phyloP scores from a whole-genome alignment of 192 early-diverging fungal genomes.

The Haplosporangium gracile region DNA sequence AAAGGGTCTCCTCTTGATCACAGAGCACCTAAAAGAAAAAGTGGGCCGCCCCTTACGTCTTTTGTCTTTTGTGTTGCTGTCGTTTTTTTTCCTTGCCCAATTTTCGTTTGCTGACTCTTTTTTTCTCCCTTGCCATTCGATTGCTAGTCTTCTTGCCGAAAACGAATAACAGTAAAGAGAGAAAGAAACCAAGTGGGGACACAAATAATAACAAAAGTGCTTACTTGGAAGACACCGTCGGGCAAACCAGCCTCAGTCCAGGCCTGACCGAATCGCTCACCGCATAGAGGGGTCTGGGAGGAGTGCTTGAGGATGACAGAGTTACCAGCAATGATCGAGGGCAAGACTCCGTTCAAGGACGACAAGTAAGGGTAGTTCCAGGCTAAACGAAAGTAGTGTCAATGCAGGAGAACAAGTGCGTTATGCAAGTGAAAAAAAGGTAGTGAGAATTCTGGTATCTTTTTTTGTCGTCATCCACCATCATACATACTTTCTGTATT shows the following conservation, averaged over 20 bases:
- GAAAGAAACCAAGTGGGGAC: background rate
- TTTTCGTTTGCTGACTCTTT: background rate
- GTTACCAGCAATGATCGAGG: slow-evolving; percentile 85
- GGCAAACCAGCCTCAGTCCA: slow-evolving; percentile 80
- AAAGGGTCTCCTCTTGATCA: background rate
- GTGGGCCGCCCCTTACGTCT: background rate
- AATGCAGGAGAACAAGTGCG: background rate
- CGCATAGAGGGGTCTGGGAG: slow-evolving; percentile 84
- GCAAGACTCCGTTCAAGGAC: slow-evolving; percentile 82
- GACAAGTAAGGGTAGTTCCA: slow-evolving; percentile 92
- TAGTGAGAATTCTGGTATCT: background rate
- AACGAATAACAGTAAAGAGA: background rate
- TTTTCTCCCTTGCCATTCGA: slow-evolving; percentile 6
- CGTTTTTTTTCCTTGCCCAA: background rate
- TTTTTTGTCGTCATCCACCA: slow-evolving; percentile 7
- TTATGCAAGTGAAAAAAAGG: background rate
- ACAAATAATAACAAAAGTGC: background rate
- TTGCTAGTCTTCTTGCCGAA: slow-evolving; percentile 41
- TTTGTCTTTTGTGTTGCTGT: background rate
- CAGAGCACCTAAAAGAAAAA: background rate
- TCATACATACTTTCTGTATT: background rate
- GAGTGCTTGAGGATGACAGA: slow-evolving; percentile 83
- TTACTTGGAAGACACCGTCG: slow-evolving; percentile 72
- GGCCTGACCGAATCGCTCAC: slow-evolving; percentile 74
- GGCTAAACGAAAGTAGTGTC: slow-evolving; percentile 41